These are phyloP conservation scores for Bonia amplexicaulis DNA, from an alignment of 176 grass and related monocot genomes.

Conservation along the genomic window DNA sequence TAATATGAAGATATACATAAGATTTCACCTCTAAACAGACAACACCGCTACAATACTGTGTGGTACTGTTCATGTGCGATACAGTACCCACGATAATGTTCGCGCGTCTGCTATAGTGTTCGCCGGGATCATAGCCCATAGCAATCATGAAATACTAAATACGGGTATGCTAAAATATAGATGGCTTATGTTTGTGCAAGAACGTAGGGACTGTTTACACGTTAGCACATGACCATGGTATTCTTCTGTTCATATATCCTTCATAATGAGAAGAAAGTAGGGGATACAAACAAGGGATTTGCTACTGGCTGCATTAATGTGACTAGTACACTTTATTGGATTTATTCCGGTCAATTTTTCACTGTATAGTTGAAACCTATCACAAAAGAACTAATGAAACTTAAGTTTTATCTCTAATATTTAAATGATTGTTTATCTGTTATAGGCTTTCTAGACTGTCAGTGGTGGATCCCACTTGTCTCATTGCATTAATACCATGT, in stretches of 20 bases:
- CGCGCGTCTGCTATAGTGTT: no score
- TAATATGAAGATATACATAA: no score
- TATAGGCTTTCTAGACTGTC: not conserved
- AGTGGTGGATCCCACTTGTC: not conserved
- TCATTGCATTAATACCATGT: not conserved
- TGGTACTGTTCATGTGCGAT: no score
- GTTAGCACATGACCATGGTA: not conserved
- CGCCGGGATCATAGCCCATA: no score
- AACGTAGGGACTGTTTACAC: not conserved
- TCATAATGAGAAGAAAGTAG: not conserved
- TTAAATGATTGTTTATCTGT: not conserved
- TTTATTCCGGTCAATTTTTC: not conserved
- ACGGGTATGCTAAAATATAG: not conserved
- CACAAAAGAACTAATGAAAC: not conserved
- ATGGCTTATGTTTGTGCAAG: not conserved
- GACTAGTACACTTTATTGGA: not conserved
- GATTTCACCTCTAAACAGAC: no score
- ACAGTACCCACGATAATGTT: no score
- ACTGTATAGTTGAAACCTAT: not conserved
- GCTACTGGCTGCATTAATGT: not conserved
- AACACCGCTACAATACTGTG: no score
- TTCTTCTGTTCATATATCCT: not conserved
- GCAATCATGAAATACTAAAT: not conserved
- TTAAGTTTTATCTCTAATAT: not conserved
- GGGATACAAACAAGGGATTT: not conserved